Conservation (phyloP, 2,329 filamentous ascomycete genomes). For the Apiospora aurea region DNA sequence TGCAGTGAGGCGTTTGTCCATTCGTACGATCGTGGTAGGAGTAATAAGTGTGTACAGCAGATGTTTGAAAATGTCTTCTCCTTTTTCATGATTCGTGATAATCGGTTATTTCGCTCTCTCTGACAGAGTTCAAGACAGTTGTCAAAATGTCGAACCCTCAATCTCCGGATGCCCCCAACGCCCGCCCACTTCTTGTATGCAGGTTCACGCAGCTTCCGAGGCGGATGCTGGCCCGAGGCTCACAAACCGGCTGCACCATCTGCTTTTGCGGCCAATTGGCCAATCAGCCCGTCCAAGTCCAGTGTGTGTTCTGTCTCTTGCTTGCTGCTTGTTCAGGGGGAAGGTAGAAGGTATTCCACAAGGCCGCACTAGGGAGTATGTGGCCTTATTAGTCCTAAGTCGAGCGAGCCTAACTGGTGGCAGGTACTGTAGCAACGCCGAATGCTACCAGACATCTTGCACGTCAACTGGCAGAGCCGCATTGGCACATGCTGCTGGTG, state of each 20-base stretch:
- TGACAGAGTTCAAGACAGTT: conserved; percentile 13
- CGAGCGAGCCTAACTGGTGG: not conserved
- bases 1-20: not conserved
- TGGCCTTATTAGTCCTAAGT: conserved; percentile 7
- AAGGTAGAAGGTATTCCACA: not conserved
- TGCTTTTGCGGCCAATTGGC: conserved; percentile 6
- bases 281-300: not conserved
- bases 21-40: not conserved
- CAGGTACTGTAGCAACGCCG: conserved; percentile 1
- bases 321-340: conserved; percentile 2
- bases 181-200: conserved; percentile 17
- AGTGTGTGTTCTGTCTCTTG: not conserved
- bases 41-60: not conserved
- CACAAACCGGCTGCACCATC: not conserved
- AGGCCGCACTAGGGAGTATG: conserved; percentile 3
- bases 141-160: conserved; percentile 18
- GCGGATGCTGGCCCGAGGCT: conserved; percentile 7
- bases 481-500: conserved; percentile 6
- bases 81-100: not conserved
- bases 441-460: conserved; percentile 6
- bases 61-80: not conserved
- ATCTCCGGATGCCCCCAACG: conserved; percentile 19
- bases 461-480: conserved; percentile 13
- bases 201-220: conserved; percentile 10
- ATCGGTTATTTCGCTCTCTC: conserved; percentile 6